Percentiles rank a stretch among this genome's conserved stretches.
Evolutionary conservation across 1,284 basidiomycete species (phyloP).

Genomic region (Ganoderma lingzhi): DNA sequence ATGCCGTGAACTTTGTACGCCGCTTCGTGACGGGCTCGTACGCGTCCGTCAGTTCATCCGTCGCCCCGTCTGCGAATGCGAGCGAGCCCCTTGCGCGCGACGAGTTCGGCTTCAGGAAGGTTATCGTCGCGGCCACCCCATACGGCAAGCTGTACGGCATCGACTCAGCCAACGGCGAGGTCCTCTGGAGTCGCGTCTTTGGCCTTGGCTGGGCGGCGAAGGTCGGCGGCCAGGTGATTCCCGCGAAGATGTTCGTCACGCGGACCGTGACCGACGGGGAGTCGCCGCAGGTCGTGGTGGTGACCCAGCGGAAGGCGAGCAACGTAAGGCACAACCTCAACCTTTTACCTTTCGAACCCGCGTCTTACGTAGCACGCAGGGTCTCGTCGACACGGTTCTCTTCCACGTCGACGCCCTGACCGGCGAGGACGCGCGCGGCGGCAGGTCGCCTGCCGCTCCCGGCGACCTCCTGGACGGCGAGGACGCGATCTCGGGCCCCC

Average conservation of each 20-base stretch:
- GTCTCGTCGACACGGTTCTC: conserved; percentile 71
- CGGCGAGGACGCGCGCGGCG: conserved; percentile 60
- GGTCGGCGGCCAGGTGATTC: conserved; percentile 60
- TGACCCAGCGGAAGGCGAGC: conserved; percentile 65
- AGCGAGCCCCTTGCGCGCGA: conserved; percentile 66
- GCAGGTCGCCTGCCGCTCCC: conserved; percentile 32
- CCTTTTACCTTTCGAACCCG: neutral
- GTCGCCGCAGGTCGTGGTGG: conserved; percentile 64
- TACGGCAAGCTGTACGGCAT: conserved; percentile 86
- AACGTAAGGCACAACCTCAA: conserved; percentile 56
- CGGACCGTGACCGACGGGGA: conserved; percentile 57
- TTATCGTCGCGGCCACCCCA: conserved; percentile 78
- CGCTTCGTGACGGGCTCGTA: conserved; percentile 83
- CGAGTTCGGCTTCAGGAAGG: conserved; percentile 88
- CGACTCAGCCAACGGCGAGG: conserved; percentile 79
- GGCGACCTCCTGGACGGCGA: conserved; percentile 58
- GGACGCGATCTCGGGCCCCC: conserved; percentile 64
- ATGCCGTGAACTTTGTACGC: conserved; percentile 69
- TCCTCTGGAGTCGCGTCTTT: conserved; percentile 80
- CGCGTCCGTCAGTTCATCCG: conserved; percentile 52
- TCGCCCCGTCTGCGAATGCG: conserved; percentile 48
- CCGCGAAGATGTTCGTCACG: conserved; percentile 65
- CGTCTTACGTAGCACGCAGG: conserved; percentile 42
- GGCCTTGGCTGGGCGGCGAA: conserved; percentile 70
- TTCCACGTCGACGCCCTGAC: conserved; percentile 86